These are phyloP conservation scores for Picochlorum sp. DNA, from an alignment of 139 green algal genomes.

Conservation along the genomic window DNA sequence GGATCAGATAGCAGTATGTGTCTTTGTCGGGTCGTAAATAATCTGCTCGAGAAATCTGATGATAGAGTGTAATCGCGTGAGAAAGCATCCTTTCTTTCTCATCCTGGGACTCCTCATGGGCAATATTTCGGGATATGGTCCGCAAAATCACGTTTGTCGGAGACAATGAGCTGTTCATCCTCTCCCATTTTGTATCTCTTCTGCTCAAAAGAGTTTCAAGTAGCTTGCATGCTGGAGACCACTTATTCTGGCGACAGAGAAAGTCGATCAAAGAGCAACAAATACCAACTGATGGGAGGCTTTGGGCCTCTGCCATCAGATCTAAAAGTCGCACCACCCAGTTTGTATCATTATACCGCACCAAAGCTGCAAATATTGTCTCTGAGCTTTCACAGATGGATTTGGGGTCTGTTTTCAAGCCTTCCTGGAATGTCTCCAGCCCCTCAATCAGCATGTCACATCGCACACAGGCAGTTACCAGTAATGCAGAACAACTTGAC, in stretches of 20 bases:
- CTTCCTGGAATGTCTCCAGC: not conserved
- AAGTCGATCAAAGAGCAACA: not conserved
- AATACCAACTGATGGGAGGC: not conserved
- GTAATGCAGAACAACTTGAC: slow-evolving; percentile 53
- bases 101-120: too few relatives aligned
- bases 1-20: not conserved
- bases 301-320: not conserved
- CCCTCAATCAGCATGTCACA: not conserved
- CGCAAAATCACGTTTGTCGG: too few relatives aligned
- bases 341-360: not conserved
- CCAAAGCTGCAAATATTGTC: not conserved
- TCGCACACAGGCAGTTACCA: slow-evolving; percentile 55
- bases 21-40: slow-evolving; percentile 1
- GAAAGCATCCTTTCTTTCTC: not conserved
- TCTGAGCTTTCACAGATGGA: not conserved
- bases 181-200: too few relatives aligned
- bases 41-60: not conserved
- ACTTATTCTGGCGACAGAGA: not conserved
- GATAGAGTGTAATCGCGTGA: not conserved
- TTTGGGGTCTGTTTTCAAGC: not conserved
- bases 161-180: too few relatives aligned
- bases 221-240: not conserved
- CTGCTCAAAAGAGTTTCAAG: slow-evolving; percentile 3
- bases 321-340: not conserved
- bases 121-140: too few relatives aligned